Evolutionary conservation across 768 basidiomycete species (phyloP).

Genomic region (Mycena maculata): DNA sequence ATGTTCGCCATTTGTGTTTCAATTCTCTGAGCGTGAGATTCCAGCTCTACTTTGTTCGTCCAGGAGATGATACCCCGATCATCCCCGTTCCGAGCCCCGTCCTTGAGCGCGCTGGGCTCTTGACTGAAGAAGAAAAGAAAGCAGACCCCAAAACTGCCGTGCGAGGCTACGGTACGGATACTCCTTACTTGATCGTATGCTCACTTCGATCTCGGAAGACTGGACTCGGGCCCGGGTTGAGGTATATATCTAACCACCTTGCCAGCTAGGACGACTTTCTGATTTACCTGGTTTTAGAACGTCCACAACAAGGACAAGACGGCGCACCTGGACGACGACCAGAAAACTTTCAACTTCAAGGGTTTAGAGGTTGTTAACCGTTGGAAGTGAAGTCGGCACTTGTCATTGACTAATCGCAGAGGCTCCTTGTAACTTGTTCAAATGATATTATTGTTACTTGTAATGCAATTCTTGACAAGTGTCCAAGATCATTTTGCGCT

Average conservation of each 20-base stretch:
- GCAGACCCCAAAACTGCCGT: conserved; percentile 23
- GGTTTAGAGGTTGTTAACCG: conserved; percentile 26
- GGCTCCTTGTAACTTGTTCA: too few relatives aligned
- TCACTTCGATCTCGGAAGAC: background rate
- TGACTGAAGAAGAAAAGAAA: conserved; percentile 25
- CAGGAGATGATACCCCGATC: conserved; percentile 18
- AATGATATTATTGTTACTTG: too few relatives aligned
- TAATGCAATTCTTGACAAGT: too few relatives aligned
- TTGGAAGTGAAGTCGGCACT: conserved; percentile 22
- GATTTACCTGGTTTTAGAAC: conserved; percentile 5
- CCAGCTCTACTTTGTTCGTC: conserved; percentile 27
- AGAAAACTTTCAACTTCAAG: conserved; percentile 26
- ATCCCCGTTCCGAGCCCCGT: conserved; percentile 26
- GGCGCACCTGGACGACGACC: conserved; percentile 14
- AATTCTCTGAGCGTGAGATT: background rate
- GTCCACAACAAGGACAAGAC: conserved; percentile 21
- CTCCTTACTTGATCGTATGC: background rate
- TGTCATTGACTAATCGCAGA: too few relatives aligned
- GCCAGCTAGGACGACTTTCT: background rate
- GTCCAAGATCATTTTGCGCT: too few relatives aligned
- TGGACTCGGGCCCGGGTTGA: conserved; percentile 28
- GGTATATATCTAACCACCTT: background rate
- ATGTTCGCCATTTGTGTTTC: background rate
- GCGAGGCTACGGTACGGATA: conserved; percentile 11
- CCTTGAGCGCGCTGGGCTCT: conserved; percentile 20